These are phyloP conservation scores for Pythium volutum DNA, from an alignment of 352 stramenopile genomes.

Conservation along the genomic window DNA sequence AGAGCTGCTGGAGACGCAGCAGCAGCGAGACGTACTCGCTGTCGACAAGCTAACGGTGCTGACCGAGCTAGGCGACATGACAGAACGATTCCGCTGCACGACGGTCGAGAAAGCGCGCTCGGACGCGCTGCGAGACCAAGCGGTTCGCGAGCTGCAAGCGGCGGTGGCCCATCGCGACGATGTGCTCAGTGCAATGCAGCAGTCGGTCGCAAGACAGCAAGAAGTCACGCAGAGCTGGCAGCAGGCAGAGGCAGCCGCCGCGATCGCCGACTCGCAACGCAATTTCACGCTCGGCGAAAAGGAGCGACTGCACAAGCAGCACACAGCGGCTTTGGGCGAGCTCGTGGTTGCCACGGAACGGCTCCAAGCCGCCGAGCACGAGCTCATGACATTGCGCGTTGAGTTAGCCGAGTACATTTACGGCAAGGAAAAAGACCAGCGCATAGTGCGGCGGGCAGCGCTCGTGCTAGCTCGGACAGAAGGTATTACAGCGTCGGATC, in stretches of 20 bases:
- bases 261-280: constrained; percentile 63
- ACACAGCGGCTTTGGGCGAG: constrained; percentile 40
- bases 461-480: constrained; percentile 12
- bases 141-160: constrained; percentile 26
- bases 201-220: constrained; percentile 43
- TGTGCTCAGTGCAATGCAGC: constrained; percentile 43
- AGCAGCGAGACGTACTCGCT: constrained; percentile 10
- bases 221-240: constrained; percentile 47
- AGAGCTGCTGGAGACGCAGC: constrained; percentile 3
- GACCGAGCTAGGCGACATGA: constrained; percentile 15
- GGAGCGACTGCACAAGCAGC: constrained; percentile 43
- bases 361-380: constrained; percentile 41
- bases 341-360: constrained; percentile 43
- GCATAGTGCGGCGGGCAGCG: constrained; percentile 34
- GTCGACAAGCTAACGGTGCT: constrained; percentile 13
- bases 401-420: constrained; percentile 68
- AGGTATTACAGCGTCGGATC: constrained; percentile 6
- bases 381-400: constrained; percentile 56
- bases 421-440: constrained; percentile 50
- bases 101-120: constrained; percentile 33
- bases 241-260: constrained; percentile 47
- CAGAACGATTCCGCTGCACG: constrained; percentile 21
- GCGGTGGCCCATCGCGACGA: constrained; percentile 49
- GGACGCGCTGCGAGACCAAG: constrained; percentile 28
- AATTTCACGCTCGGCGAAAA: constrained; percentile 63